Base-by-base conservation (phyloP, 352 stramenopile genomes). In the Phytophthora kernoviae region DNA sequence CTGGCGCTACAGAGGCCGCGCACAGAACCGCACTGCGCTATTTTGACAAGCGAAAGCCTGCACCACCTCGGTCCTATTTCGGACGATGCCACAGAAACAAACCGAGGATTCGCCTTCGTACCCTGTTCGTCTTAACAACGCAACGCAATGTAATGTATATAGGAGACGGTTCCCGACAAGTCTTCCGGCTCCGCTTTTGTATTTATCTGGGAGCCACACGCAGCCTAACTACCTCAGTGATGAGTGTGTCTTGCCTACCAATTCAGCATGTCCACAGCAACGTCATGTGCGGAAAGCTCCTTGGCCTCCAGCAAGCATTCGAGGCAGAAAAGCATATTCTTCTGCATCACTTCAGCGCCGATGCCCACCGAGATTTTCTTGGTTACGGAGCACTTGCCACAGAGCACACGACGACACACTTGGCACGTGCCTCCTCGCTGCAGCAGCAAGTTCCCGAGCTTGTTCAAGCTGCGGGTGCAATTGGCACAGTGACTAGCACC, bases 301-400 rank as follows among this genome's bases (percentile, higher is more conserved):
- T 84, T 86, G 43, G 65, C 62, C 34, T 75, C 60, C 8, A 75
- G 50, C 40, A 75, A 43, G 49, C 70, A 78, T 30, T 78, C 45
- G 14, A 78, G 44, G 36, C 70, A 78, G 42, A 78, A 78, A 10
- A 70, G 43, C 50, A 75, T 58, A 7, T 41, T 62, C 32, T 75
- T 69, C 22, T 64, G 41, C 45, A 75, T 48, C 7, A 62, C 58
- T 21, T 73, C 61, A 4, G 54, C 46, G 1, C 58, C 65, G 7
- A 71, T 61, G 1, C 46, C 52, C 18, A 72, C 21, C n/a, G 54
- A 64, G 6, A 78, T 69, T 30, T 70, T 75, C 65, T 70, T 75
- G 52, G 43, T 70, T 12, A 78, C 62, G 0, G 55, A 75, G 49
- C 70, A 78, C 21, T 68, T 72, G 2, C 66, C 52, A 24, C 70